These are phyloP conservation scores for Mayamaea pseudoterrestris DNA, from an alignment of 108 stramenopile genomes.

Conservation along the genomic window DNA sequence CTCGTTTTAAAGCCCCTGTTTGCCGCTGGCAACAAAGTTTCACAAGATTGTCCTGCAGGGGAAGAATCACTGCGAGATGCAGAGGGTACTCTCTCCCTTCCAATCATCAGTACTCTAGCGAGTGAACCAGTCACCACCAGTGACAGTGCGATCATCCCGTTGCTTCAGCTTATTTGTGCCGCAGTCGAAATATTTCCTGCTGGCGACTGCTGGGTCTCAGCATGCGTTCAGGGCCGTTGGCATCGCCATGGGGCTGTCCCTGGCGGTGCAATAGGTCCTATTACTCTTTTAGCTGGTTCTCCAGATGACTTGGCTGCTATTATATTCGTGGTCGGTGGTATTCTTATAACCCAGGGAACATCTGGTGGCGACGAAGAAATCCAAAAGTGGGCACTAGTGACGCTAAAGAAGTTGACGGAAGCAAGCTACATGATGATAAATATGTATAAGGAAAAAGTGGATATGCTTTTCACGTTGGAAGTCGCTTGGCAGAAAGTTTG, in stretches of 20 bases:
- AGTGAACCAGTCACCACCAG: constrained; percentile 4
- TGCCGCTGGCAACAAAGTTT: no score
- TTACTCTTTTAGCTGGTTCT: constrained; percentile 34
- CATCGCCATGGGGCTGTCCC: constrained; percentile 4
- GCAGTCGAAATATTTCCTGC: constrained; percentile 59
- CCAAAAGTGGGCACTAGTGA: constrained; percentile 50
- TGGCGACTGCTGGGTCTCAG: constrained; percentile 75
- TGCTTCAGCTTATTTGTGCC: constrained; percentile 45
- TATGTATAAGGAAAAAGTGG: neutral
- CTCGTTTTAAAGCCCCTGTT: no score
- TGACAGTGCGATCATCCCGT: constrained; percentile 17
- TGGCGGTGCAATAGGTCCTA: constrained; percentile 14
- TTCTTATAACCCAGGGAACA: constrained; percentile 48
- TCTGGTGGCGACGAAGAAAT: constrained; percentile 27
- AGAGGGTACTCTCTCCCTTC: no score
- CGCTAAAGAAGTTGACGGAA: constrained; percentile 45
- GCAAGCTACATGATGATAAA: constrained; percentile 26
- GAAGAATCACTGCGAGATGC: no score
- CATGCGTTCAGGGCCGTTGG: constrained; percentile 11
- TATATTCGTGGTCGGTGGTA: constrained; percentile 32
- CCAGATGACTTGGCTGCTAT: constrained; percentile 40
- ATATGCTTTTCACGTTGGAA: constrained; percentile 12
- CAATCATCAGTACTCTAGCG: no score
- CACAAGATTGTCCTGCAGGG: no score
- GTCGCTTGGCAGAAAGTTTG: constrained; percentile 52